phyloP scores from a whole-genome alignment of 1,139 yeast genomes.

The Scheffersomyces lignicola region DNA sequence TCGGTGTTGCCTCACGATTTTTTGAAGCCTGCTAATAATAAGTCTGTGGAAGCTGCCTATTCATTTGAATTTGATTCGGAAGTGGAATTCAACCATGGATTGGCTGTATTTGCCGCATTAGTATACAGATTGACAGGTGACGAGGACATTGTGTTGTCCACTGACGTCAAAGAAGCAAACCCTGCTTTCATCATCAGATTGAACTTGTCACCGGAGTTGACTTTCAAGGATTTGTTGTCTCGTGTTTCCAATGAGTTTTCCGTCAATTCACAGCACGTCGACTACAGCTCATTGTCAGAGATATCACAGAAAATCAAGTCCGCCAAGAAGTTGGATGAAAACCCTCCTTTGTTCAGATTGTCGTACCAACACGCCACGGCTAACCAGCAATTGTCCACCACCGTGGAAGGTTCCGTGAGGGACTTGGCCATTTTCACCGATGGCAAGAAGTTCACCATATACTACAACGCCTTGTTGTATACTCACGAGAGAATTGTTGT shows the following conservation, averaged over 20 bases:
- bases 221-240: constrained; percentile 53
- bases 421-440: constrained; percentile 59
- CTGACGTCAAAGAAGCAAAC: constrained; percentile 45
- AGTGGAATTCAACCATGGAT: constrained; percentile 48
- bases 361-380: constrained; percentile 55
- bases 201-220: constrained; percentile 50
- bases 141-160: constrained; percentile 85
- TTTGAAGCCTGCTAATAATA: constrained; percentile 73
- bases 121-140: constrained; percentile 87
- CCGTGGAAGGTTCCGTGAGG: constrained; percentile 55
- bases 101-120: constrained; percentile 72
- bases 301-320: constrained; percentile 53
- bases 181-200: constrained; percentile 63
- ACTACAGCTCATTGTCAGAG: constrained; percentile 52
- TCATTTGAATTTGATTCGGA: constrained; percentile 36
- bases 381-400: constrained; percentile 46
- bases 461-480: constrained; percentile 78
- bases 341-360: constrained; percentile 65
- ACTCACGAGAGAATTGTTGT: constrained; percentile 66
- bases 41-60: constrained; percentile 62
- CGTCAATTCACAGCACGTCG: constrained; percentile 35
- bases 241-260: constrained; percentile 46
- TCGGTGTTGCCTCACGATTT: constrained; percentile 88
- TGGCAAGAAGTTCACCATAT: constrained; percentile 36
- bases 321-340: constrained; percentile 50